Conservation (phyloP, 2,329 filamentous ascomycete genomes). For the Amylocarpus encephaloides region DNA sequence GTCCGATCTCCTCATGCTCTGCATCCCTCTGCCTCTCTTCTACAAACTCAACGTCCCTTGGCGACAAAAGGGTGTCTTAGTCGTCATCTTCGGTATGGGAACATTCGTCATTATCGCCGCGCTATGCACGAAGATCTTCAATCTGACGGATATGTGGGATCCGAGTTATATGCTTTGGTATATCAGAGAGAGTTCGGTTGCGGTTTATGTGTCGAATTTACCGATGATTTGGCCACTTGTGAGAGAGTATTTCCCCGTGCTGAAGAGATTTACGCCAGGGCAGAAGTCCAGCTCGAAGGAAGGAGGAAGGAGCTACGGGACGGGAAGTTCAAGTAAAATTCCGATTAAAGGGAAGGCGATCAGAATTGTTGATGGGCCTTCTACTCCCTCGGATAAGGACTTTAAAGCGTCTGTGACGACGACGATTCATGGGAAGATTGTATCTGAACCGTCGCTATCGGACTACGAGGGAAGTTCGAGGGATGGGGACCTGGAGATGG, state of each 20-base stretch:
- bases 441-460: neutral
- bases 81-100: conserved; percentile 39
- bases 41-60: conserved; percentile 41
- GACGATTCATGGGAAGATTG: neutral
- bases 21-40: conserved; percentile 49
- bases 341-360: neutral
- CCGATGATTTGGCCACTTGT: conserved; percentile 41
- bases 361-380: neutral
- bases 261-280: conserved; percentile 5
- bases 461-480: neutral
- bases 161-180: conserved; percentile 40
- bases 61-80: conserved; percentile 46
- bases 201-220: conserved; percentile 47
- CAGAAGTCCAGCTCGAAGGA: neutral
- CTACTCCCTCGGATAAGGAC: neutral
- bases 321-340: too few relatives aligned
- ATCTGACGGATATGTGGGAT: conserved; percentile 31
- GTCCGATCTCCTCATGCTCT: conserved; percentile 51
- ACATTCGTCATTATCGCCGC: conserved; percentile 42
- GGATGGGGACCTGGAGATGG: neutral
- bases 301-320: neutral
- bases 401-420: neutral
- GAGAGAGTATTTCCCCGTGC: conserved; percentile 8
- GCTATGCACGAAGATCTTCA: conserved; percentile 42
- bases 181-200: conserved; percentile 44